Percentiles rank a stretch among this genome's conserved stretches.
phyloP scores from a whole-genome alignment of 148 eudicot genomes.

The Rhododendron mucronatum region DNA sequence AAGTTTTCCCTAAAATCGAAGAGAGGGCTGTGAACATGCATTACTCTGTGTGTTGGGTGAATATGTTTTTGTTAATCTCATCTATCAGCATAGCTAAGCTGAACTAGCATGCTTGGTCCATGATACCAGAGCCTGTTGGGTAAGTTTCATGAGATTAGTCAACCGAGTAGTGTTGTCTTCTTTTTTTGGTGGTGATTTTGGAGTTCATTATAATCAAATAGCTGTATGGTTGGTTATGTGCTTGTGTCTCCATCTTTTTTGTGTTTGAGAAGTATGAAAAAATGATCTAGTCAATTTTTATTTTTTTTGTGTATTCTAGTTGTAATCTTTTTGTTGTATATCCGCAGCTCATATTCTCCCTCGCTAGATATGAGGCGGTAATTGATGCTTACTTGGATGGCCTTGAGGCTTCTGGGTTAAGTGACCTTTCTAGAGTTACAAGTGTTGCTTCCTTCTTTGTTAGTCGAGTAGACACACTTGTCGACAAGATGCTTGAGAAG shows the following conservation, averaged over 20 bases:
- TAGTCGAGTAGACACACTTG: slow-evolving; percentile 86
- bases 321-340: slow-evolving; percentile 10
- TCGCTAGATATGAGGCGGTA: slow-evolving; percentile 90
- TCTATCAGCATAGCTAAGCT: neutral
- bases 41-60: neutral
- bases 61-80: neutral
- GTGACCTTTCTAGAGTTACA: slow-evolving; percentile 86
- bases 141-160: neutral
- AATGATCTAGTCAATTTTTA: neutral
- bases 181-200: neutral
- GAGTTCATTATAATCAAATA: neutral
- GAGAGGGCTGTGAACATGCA: neutral
- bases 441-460: slow-evolving; percentile 99
- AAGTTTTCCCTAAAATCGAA: neutral
- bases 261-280: neutral
- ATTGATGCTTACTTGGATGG: slow-evolving; percentile 99
- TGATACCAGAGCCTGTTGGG: neutral
- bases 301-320: slow-evolving; percentile 14
- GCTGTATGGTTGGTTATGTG: neutral
- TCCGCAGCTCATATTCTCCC: slow-evolving; percentile 89
- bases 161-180: neutral
- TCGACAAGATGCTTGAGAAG: slow-evolving; percentile 94
- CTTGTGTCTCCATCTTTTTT: neutral
- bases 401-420: slow-evolving; percentile 89
- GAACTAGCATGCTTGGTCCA: neutral